Evolutionary conservation across 2,329 filamentous ascomycete genomes (phyloP).

Genomic region (Aspergillus pseudonomiae): DNA sequence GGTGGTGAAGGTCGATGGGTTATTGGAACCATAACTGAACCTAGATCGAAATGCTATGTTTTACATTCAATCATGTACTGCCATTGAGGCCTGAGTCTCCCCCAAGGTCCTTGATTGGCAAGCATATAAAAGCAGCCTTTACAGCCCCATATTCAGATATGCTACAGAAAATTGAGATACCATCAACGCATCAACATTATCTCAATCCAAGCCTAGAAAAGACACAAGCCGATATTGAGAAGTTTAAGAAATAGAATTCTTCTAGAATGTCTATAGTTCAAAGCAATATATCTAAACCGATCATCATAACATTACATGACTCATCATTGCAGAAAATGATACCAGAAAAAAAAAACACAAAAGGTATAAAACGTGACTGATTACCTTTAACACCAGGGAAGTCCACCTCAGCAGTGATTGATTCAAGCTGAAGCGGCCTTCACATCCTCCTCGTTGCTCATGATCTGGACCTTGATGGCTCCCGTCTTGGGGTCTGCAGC

Average conservation of each 20-base stretch:
- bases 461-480: constrained; percentile 97
- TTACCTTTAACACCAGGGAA: constrained; percentile 13
- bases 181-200: background rate
- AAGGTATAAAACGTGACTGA: constrained; percentile 18
- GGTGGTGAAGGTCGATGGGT: background rate
- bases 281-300: constrained; percentile 21
- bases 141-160: background rate
- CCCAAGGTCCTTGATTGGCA: background rate
- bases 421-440: constrained; percentile 36
- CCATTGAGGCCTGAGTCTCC: background rate
- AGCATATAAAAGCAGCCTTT: background rate
- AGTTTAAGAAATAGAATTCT: constrained; percentile 16
- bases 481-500: constrained; percentile 86
- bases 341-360: constrained; percentile 8
- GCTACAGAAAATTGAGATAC: background rate
- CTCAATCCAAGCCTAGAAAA: background rate
- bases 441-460: constrained; percentile 45
- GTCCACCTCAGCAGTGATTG: background rate
- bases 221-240: background rate
- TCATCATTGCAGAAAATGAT: constrained; percentile 5
- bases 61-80: too few species aligned
- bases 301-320: constrained; percentile 17
- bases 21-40: background rate
- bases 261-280: constrained; percentile 23
- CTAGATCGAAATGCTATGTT: background rate